Percentiles rank a stretch among this genome's conserved stretches.
Conservation (phyloP, 495 filamentous ascomycete genomes). For the Daldinia childiae region DNA sequence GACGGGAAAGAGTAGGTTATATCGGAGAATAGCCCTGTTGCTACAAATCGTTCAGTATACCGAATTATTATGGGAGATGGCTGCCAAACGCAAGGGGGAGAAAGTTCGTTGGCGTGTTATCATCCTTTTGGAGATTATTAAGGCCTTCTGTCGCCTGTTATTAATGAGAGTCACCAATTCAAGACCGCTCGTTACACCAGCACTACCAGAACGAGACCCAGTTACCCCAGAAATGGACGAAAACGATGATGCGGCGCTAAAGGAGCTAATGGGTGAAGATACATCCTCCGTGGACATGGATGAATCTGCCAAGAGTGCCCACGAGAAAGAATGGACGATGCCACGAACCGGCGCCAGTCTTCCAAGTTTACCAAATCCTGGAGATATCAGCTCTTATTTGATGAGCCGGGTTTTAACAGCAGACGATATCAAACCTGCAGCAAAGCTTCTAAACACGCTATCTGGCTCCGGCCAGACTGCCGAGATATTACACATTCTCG, state of each 20-base stretch:
- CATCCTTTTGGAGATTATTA: constrained; percentile 84
- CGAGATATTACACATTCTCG: constrained; percentile 88
- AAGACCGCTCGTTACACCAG: constrained; percentile 82
- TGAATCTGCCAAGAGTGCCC: constrained; percentile 33
- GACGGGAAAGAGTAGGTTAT: constrained; percentile 76
- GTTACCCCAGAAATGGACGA: constrained; percentile 62
- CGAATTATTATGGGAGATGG: constrained; percentile 83
- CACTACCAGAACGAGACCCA: constrained; percentile 85
- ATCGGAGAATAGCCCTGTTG: constrained; percentile 78
- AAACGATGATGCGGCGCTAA: constrained; percentile 56
- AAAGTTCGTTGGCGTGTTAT: constrained; percentile 87
- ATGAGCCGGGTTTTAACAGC: constrained; percentile 91
- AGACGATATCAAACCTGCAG: constrained; percentile 93
- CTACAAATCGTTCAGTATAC: constrained; percentile 93
- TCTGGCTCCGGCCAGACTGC: constrained; percentile 77
- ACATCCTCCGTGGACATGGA: constrained; percentile 22
- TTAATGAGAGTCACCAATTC: constrained; percentile 85
- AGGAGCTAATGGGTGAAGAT: constrained; percentile 47
- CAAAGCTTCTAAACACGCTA: constrained; percentile 78
- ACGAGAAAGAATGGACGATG: constrained; percentile 84
- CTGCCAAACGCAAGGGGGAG: constrained; percentile 85
- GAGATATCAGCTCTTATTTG: constrained; percentile 84
- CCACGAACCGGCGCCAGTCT: constrained; percentile 87
- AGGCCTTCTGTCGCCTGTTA: constrained; percentile 85
- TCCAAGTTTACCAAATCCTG: constrained; percentile 78